Evolutionary conservation across 192 early-diverging fungal genomes (phyloP).

Genomic region (Linnemannia zychae): DNA sequence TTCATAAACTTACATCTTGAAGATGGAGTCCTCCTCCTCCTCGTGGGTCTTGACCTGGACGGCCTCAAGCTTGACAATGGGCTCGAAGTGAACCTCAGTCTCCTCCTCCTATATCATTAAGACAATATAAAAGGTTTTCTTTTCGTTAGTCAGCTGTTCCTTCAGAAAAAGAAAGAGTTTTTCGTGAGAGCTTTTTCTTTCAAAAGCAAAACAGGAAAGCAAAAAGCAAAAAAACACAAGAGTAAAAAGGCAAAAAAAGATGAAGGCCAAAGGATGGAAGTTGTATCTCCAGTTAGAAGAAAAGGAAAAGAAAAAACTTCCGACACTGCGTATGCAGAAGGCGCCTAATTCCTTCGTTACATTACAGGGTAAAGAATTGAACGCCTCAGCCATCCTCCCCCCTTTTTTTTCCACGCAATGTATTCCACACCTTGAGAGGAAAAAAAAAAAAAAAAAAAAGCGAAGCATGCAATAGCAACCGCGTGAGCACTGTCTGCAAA

Average conservation of each 20-base stretch:
- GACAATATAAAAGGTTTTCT: neutral
- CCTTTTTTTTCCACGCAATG: neutral
- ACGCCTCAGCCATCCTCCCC: neutral
- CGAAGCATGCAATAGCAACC: no score
- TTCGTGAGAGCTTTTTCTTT: neutral
- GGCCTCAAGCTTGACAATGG: conserved; percentile 93
- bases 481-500: neutral
- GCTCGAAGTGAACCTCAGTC: conserved; percentile 96
- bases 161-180: neutral
- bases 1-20: conserved; percentile 81
- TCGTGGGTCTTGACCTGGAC: conserved; percentile 95
- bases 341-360: neutral
- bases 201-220: neutral
- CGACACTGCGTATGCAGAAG: neutral
- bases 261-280: no score
- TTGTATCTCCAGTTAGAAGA: neutral
- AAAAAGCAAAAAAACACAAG: neutral
- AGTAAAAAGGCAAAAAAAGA: neutral
- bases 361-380: neutral
- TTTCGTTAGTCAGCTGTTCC: neutral
- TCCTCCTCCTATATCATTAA: conserved; percentile 73
- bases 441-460: no score
- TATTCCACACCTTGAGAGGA: neutral
- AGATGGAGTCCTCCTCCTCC: conserved; percentile 93
- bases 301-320: neutral